A percentile compares a stretch with the other conserved stretches of the same genome.
phyloP scores from a whole-genome alignment of 768 basidiomycete genomes.

The Mycena amicta region DNA sequence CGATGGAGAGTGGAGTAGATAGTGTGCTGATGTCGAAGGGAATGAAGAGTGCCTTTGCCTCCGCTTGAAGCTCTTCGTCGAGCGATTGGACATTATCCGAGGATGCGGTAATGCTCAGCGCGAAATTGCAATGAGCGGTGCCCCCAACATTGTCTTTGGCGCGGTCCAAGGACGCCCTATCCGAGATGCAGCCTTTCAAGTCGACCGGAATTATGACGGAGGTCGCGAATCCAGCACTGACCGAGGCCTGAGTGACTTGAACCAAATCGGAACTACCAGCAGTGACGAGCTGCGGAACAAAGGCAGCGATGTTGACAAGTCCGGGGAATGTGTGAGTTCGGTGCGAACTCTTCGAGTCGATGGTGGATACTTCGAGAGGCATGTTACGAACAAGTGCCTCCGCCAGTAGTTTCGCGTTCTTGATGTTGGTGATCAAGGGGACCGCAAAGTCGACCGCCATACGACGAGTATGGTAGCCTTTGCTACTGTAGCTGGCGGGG shows the following conservation, averaged over 20 bases:
- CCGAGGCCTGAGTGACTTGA: slow-evolving; percentile 75
- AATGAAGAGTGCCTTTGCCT: slow-evolving; percentile 86
- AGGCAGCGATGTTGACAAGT: slow-evolving; percentile 85
- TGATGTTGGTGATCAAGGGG: slow-evolving; percentile 97
- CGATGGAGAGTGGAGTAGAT: slow-evolving; percentile 64
- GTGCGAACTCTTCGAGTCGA: slow-evolving; percentile 95
- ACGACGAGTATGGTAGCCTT: slow-evolving; percentile 94
- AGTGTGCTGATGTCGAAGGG: slow-evolving; percentile 60
- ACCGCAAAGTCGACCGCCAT: slow-evolving; percentile 99
- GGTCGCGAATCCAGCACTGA: slow-evolving; percentile 90
- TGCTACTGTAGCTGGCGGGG: slow-evolving; percentile 95
- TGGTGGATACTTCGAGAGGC: slow-evolving; percentile 85
- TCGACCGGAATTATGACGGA: slow-evolving; percentile 78
- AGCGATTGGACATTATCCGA: slow-evolving; percentile 62
- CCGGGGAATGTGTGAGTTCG: slow-evolving; percentile 90
- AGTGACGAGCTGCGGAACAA: slow-evolving; percentile 71
- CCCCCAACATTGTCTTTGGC: slow-evolving; percentile 66
- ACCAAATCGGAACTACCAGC: slow-evolving; percentile 60
- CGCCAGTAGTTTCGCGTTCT: slow-evolving; percentile 94
- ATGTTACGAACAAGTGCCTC: slow-evolving; percentile 90
- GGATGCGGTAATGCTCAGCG: slow-evolving; percentile 78
- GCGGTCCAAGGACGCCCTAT: slow-evolving; percentile 66
- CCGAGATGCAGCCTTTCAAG: slow-evolving; percentile 60
- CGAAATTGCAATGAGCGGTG: slow-evolving; percentile 84
- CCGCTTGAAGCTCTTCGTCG: slow-evolving; percentile 76